Base-by-base conservation (phyloP, 1,284 basidiomycete species). In the Exobasidium cylindrosporum region DNA sequence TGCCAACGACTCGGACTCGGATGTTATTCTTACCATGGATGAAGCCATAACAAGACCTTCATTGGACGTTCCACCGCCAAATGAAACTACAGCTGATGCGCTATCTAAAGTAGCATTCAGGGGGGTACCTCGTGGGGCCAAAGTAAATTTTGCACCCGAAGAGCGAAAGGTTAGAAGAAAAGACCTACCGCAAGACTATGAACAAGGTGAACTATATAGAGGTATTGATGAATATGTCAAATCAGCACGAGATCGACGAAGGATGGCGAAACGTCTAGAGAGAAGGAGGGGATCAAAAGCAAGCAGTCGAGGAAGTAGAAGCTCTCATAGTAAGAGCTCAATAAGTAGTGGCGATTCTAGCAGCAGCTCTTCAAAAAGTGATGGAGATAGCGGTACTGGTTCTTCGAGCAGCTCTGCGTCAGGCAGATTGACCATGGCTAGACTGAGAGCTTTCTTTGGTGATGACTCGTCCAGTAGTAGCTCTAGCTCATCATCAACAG, bases 371-470 rank as follows among this genome's bases (percentile, higher is more conserved):
- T 66, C 65, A 2, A 52, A 52, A 1, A 60, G 59, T 4, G 55
- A 60, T 61, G 46, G 56, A 44, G 66, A 64, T 21, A 67, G 61
- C 7, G 58, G 57, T 54, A 63, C 67, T 7, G 63, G 52, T 31
- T 50, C 49, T 29, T 66, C 66, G 53, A 67, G 69, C 10, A 63
- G 69, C 54, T 72, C 67, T 14, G 72, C 67, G 3, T 62, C 68
- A 21, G 68, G 57, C 17, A 46, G 72, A 46, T 57, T 76, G 44
- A 68, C 68, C 31, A 72, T 78, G 21, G 68, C 75, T 2, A 66
- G 76, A 21, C 46, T 78, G n/a, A 67, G 70, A 40, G 75, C 77
- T 26, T 71, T 78, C 53, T 78, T 78, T 52, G 76, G 75, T n/a
- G 72, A 74, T 49, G 61, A 57, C 4, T 50, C 47, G 2, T 21